phyloP scores from a whole-genome alignment of 1,139 yeast genomes.

The Geotrichum fermentans region DNA sequence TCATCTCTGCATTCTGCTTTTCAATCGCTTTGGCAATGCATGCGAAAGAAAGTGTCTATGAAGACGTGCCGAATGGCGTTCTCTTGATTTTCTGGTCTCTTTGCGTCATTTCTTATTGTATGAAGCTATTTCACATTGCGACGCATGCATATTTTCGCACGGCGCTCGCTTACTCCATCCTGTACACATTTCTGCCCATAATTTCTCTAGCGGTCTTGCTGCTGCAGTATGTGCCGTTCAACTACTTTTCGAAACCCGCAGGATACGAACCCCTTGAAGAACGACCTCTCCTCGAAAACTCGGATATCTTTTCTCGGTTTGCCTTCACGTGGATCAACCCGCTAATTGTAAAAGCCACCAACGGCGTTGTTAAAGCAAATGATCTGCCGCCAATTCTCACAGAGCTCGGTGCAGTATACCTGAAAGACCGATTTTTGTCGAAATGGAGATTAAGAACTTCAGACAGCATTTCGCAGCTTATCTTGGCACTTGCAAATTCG shows the following conservation, averaged over 20 bases:
- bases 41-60: slow-evolving; percentile 63
- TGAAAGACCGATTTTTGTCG: slow-evolving; percentile 44
- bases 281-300: slow-evolving; percentile 46
- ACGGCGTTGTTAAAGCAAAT: slow-evolving; percentile 57
- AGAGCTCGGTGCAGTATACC: slow-evolving; percentile 52
- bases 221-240: slow-evolving; percentile 19
- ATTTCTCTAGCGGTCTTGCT: slow-evolving; percentile 13
- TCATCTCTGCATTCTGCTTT: slow-evolving; percentile 41
- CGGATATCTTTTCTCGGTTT: slow-evolving; percentile 70
- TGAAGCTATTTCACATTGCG: slow-evolving; percentile 42
- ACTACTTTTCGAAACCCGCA: slow-evolving; percentile 15
- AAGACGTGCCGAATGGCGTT: slow-evolving; percentile 58
- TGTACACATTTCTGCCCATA: slow-evolving; percentile 15
- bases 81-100: slow-evolving; percentile 71
- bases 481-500: slow-evolving; percentile 53
- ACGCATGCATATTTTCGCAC: slow-evolving; percentile 13
- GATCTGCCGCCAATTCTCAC: slow-evolving; percentile 77
- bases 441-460: slow-evolving; percentile 52
- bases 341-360: slow-evolving; percentile 72
- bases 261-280: slow-evolving; percentile 12
- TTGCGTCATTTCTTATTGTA: slow-evolving; percentile 42
- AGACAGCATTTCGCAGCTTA: slow-evolving; percentile 53
- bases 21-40: slow-evolving; percentile 53
- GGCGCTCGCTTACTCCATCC: slow-evolving; percentile 12
- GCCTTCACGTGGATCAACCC: slow-evolving; percentile 86